phyloP scores from a whole-genome alignment of 2,329 filamentous ascomycete genomes.

The Cercospora sesami region DNA sequence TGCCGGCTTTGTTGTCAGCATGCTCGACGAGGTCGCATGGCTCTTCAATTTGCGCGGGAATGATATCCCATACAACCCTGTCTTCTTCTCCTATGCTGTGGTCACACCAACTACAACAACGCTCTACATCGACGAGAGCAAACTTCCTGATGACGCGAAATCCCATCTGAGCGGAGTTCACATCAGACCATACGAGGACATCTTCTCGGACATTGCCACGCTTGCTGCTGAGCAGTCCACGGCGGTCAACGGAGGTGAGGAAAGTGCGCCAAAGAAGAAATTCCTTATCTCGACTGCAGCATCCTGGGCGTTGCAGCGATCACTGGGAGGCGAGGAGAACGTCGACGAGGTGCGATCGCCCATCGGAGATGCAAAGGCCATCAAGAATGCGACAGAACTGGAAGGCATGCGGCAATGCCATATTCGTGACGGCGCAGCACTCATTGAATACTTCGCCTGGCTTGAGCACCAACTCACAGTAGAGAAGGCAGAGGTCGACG shows the following conservation, averaged over 20 bases:
- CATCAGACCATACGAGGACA: constrained; percentile 77
- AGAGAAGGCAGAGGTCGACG: constrained; percentile 74
- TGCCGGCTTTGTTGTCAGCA: constrained; percentile 83
- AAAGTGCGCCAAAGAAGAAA: constrained; percentile 54
- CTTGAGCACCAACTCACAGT: constrained; percentile 78
- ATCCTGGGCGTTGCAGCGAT: constrained; percentile 88
- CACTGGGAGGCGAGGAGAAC: constrained; percentile 78
- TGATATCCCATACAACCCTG: constrained; percentile 96
- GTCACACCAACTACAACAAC: constrained; percentile 74
- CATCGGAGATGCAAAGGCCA: constrained; percentile 83
- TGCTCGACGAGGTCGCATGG: constrained; percentile 97
- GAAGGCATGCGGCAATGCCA: constrained; percentile 94
- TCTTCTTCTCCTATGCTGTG: constrained; percentile 95
- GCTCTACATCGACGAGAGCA: constrained; percentile 80
- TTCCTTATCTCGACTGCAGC: constrained; percentile 85
- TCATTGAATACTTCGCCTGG: constrained; percentile 95
- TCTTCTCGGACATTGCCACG: constrained; percentile 74
- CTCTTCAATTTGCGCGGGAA: constrained; percentile 94
- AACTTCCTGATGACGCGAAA: constrained; percentile 68
- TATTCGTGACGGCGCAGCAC: constrained; percentile 84
- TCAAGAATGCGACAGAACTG: constrained; percentile 89
- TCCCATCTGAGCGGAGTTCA: constrained; percentile 70
- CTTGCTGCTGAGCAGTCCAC: constrained; percentile 53
- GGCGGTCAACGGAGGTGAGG: constrained; percentile 18
- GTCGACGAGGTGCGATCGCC: constrained; percentile 87